phyloP scores from a whole-genome alignment of 768 basidiomycete genomes.

The Podaxis sp. region DNA sequence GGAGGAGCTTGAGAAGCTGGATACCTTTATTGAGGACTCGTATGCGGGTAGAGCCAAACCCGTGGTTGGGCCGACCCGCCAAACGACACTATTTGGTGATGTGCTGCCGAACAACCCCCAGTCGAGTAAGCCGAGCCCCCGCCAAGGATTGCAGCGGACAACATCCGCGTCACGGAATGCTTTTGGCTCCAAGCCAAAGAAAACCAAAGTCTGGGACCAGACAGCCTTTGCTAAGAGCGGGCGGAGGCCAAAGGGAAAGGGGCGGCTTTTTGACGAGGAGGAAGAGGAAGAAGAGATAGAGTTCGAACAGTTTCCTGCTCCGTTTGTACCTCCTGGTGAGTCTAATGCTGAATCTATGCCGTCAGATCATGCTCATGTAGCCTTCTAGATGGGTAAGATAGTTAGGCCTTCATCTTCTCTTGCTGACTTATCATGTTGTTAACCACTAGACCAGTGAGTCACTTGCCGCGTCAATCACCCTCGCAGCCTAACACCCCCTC shows the following conservation, averaged over 20 bases:
- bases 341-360: conserved; percentile 13
- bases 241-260: conserved; percentile 49
- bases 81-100: conserved; percentile 71
- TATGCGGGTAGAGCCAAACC: conserved; percentile 39
- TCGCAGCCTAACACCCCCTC: conserved; percentile 29
- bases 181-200: conserved; percentile 56
- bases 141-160: conserved; percentile 33
- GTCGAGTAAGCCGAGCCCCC: conserved; percentile 31
- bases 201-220: conserved; percentile 89
- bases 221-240: conserved; percentile 85
- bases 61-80: conserved; percentile 45
- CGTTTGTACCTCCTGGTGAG: conserved; percentile 62
- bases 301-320: conserved; percentile 84
- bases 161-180: conserved; percentile 41
- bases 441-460: conserved; percentile 8
- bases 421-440: not conserved
- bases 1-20: conserved; percentile 49
- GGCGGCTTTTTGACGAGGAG: conserved; percentile 40
- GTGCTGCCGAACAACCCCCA: conserved; percentile 36
- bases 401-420: conserved; percentile 1
- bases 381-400: conserved; percentile 51
- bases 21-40: conserved; percentile 49
- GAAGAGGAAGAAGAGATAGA: conserved; percentile 59
- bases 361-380: not conserved
- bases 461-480: not conserved